Base-by-base conservation (phyloP, 345 rosid genomes). In the Hypericum perforatum region DNA sequence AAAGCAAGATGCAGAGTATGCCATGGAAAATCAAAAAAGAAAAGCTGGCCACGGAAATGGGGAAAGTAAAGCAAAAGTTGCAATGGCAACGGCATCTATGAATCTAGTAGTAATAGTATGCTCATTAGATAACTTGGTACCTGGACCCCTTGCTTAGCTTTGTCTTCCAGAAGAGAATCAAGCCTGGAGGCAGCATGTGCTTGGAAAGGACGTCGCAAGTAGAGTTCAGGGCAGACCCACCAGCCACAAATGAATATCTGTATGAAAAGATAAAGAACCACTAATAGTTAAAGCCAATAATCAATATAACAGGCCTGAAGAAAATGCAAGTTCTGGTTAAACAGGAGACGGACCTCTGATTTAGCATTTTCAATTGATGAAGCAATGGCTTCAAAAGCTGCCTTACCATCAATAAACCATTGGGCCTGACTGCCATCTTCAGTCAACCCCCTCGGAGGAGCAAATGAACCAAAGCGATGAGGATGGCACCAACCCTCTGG, bases 401-500 rank as follows among this genome's bases (percentile, higher is more conserved):
- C 91, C 58, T 63, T 80, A 53, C 99, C 99, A 78, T 94, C 99
- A 49, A 94, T 66, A 64, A 89, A 94, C 99, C 99, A 94, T 58
- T 86, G 99, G 54, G 97, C 99, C 71, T 78, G 89, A 72, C 97
- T 89, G 59, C 84, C 97, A 70, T 94, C 99, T 22, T 94, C 99
- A 11, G 81, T 74, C 79, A 94, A 86, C 56, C 99, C 99, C 70
- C 99, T 86, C 2, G 81, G 95, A 61, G 99, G 92, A 45, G 99
- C 99, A 74, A 80, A 94, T 52, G 99, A 94, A 53, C 95, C 97
- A 75, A 86, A 94, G 37, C 97, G 92, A 78, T 94, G 99, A 64
- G 97, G 97, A 61, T 94, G 92, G 60, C 99, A 94, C 99, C 99
- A 94, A 45, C 99, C 99, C 80, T 94, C 99, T 44, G 94, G 95